Evolutionary conservation across 2,329 filamentous ascomycete genomes (phyloP), one percentile per base, ranked within the genome.

Genomic region (Alternaria gansuensis): DNA sequence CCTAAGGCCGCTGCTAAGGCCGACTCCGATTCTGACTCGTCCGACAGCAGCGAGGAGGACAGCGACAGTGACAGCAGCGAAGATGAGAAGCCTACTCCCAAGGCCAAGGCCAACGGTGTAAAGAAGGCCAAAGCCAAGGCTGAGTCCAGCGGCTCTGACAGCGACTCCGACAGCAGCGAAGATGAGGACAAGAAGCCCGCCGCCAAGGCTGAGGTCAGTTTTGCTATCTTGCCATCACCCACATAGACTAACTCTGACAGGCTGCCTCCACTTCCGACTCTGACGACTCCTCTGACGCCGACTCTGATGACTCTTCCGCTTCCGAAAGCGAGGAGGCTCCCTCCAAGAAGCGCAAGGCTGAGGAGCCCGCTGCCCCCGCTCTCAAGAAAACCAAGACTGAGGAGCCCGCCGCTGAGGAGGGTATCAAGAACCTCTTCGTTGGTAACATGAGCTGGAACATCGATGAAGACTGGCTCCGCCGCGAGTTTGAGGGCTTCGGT

Each of bases 391-490:
- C 82, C 75, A 90, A 90, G 84, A 84, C 83, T 34, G 85, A 88
- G 56, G 78, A 75, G 51, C 61, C 68, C 51, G 82, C 78, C 44
- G 77, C 74, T 51, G 82, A 75, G 71, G 65, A 80, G 54, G 77
- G 83, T 58, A 78, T 82, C 71, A 82, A 82, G 67, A 96, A 93
- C 72, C 88, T 97, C 53, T 97, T 96, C 79, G 88, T 93, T 66
- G 93, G 93, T 69, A 94, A 92, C 83, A 84, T 97, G 65, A 92
- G 91, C 80, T 97, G 93, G 93, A 91, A 89, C 75, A 84, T 97
- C 52, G 91, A 96, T 70, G 93, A 97, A 79, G 88, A 93, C 65
- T 87, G 87, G 81, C 88, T 97, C 65, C 84, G 86, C 67, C 85
- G 89, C 71, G 90, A 94, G 77, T 97, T 97, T 82, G 87, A 93